Evolutionary conservation across 2,329 filamentous ascomycete genomes (phyloP), one percentile per base, ranked within the genome.

Genomic region (Ambrosiella beaveri): DNA sequence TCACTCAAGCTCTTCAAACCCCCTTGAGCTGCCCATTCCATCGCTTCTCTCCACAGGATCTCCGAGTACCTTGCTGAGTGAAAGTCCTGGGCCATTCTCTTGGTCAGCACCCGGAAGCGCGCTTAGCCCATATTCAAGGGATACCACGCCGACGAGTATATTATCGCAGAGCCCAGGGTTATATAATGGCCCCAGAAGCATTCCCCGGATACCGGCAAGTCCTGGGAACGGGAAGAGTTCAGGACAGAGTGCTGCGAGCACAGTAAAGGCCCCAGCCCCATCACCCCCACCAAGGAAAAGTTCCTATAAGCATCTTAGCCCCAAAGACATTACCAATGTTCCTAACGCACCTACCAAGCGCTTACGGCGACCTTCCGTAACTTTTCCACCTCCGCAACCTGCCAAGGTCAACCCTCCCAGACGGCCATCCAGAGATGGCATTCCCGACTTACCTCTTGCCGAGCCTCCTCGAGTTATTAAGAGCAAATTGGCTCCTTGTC

Each of bases 91-190:
- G 1, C 80, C 84, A 9, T 57, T 50, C 49, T 54, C 58, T 6
- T 60, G 58, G 58, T 57, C 58, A 8, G 57, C 19, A 45, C 27
- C 40, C 19, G 54, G 47, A 15, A 59, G 54, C 39, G 50, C 51
- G 17, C 36, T 40, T 3, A 60, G 55, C 1, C 71, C 80, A 4
- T 89, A 88, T 68, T 89, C 85, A 65, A 77, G 85, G 62, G 84
- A 86, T 60, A 88, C 85, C 0, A 89, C 86, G 2, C 86, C 86
- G 6, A 88, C 85, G 3, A 89, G 86, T 8, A 82, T 86, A 62
- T 85, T 82, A 7, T 89, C 86, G 1, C 83, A 85, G 64, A 89
- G 85, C 13, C 84, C 86, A 2, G 77, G 79, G 2, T 68, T 84
- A 3, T 69, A 80, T 66, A 75, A 65, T 35, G 50, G 39, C 15